A percentile compares a stretch with the other conserved stretches of the same genome.
Evolutionary conservation across 371 early-diverging fungal species (phyloP).

Genomic region (Blastocladiella emersonii): DNA sequence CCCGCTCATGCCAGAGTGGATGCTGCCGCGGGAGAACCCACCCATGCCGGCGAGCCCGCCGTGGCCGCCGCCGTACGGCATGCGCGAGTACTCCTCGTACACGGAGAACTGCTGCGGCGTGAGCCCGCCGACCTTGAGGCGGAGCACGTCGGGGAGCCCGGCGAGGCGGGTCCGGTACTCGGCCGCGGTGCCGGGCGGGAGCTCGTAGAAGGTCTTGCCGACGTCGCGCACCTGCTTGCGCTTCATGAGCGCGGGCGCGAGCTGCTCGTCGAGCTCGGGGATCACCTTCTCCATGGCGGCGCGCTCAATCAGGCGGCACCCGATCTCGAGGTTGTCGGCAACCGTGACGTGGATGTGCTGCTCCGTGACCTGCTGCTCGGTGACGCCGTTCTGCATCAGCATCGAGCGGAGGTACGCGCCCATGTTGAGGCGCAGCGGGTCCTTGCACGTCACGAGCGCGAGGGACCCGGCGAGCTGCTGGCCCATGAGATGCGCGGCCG

Average conservation of each 20-base stretch:
- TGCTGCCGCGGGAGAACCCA: no score
- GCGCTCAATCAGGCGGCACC: conserved; percentile 79
- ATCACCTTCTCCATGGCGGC: conserved; percentile 83
- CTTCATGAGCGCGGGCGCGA: conserved; percentile 45
- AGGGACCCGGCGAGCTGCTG: conserved; percentile 67
- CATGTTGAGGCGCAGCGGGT: conserved; percentile 81
- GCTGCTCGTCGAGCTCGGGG: conserved; percentile 65
- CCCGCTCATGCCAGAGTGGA: no score
- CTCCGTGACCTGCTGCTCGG: conserved; percentile 61
- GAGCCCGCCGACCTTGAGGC: conserved; percentile 67
- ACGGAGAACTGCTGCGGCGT: conserved; percentile 35
- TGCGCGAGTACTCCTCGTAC: conserved; percentile 3
- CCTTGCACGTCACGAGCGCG: conserved; percentile 83
- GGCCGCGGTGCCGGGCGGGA: conserved; percentile 43
- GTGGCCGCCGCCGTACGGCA: not conserved
- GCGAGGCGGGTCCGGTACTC: conserved; percentile 14
- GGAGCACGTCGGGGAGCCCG: conserved; percentile 70
- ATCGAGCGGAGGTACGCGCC: conserved; percentile 55
- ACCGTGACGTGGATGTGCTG: conserved; percentile 63
- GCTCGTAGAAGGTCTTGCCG: conserved; percentile 78
- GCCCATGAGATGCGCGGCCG: conserved; percentile 87
- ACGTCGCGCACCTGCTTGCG: conserved; percentile 74
- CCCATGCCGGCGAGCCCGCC: not conserved
- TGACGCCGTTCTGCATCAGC: conserved; percentile 64
- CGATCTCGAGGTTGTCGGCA: conserved; percentile 80